Percentiles rank a stretch among this genome's conserved stretches.
These are phyloP conservation scores for Fusarium clavum DNA, from an alignment of 2,329 filamentous ascomycete genomes.

Conservation along the genomic window DNA sequence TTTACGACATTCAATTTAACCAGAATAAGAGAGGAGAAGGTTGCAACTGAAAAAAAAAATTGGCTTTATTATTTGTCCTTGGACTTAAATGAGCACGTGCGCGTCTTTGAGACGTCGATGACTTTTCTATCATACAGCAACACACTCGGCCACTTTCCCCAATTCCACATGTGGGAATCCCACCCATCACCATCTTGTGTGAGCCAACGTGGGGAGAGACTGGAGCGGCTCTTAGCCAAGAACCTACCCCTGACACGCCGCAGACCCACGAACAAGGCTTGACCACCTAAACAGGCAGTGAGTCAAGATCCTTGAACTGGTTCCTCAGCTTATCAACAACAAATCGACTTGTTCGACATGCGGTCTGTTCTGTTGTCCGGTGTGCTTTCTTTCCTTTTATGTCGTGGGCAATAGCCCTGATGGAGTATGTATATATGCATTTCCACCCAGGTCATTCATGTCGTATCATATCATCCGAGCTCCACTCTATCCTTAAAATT, in stretches of 20 bases:
- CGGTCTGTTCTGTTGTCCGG: slow-evolving; percentile 15
- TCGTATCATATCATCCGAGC: slow-evolving; percentile 15
- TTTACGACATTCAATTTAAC: slow-evolving; percentile 14
- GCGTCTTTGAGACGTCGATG: slow-evolving; percentile 26
- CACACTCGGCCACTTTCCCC: slow-evolving; percentile 22
- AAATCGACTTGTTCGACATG: slow-evolving; percentile 18
- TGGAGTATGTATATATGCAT: neutral
- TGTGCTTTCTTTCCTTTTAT: slow-evolving; percentile 12
- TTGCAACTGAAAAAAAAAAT: slow-evolving; percentile 22
- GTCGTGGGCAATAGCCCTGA: slow-evolving; percentile 13
- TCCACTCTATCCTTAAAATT: neutral
- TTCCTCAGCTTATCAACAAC: slow-evolving; percentile 8
- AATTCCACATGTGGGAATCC: slow-evolving; percentile 32
- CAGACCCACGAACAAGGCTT: slow-evolving; percentile 29
- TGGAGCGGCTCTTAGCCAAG: slow-evolving; percentile 33
- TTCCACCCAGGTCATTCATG: slow-evolving; percentile 22
- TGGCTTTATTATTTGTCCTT: slow-evolving; percentile 34
- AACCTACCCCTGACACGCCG: slow-evolving; percentile 33
- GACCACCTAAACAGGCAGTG: slow-evolving; percentile 13
- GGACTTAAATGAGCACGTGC: slow-evolving; percentile 43
- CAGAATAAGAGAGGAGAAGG: slow-evolving; percentile 9
- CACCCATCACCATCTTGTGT: slow-evolving; percentile 45
- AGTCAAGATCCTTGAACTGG: slow-evolving; percentile 36
- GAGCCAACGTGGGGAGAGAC: slow-evolving; percentile 45
- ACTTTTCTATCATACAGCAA: slow-evolving; percentile 15